phyloP scores from a whole-genome alignment of 768 basidiomycete genomes.

The Dacryopinax spathularia region DNA sequence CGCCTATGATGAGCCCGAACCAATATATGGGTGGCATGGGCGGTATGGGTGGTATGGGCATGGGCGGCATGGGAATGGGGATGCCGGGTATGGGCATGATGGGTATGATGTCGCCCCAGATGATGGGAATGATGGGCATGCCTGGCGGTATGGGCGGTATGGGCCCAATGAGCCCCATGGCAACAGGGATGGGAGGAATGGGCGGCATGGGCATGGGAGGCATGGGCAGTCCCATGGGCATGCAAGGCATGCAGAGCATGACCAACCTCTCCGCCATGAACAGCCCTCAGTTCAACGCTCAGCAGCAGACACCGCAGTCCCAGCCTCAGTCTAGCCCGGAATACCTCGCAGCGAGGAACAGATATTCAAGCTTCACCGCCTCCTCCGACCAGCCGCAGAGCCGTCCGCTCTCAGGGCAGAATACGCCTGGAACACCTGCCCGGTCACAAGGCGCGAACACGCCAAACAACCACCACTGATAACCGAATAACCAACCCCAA shows the following conservation, averaged over 20 bases:
- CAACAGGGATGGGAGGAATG: not conserved
- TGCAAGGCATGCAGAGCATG: not conserved
- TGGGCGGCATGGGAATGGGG: constrained; percentile 12
- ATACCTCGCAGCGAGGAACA: not conserved
- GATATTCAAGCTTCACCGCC: not conserved
- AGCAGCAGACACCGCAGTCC: not conserved
- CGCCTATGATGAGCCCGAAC: constrained; percentile 11
- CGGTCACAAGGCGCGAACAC: not conserved
- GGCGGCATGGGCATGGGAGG: not conserved
- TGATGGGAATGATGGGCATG: constrained; percentile 15
- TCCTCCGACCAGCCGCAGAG: not conserved
- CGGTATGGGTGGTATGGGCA: constrained; percentile 13
- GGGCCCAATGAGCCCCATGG: not conserved
- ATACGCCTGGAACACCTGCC: not conserved
- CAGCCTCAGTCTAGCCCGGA: not conserved
- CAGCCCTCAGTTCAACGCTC: not conserved
- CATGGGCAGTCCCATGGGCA: constrained; percentile 1
- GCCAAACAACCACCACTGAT: not conserved
- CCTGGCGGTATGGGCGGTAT: constrained; percentile 3
- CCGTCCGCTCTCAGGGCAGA: not conserved
- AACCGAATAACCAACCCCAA: not conserved
- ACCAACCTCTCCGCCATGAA: not conserved
- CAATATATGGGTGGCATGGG: constrained; percentile 19
- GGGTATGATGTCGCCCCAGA: constrained; percentile 7
- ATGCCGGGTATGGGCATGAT: constrained; percentile 22